phyloP scores from a whole-genome alignment of 2,329 filamentous ascomycete species.

The Nemania serpens region DNA sequence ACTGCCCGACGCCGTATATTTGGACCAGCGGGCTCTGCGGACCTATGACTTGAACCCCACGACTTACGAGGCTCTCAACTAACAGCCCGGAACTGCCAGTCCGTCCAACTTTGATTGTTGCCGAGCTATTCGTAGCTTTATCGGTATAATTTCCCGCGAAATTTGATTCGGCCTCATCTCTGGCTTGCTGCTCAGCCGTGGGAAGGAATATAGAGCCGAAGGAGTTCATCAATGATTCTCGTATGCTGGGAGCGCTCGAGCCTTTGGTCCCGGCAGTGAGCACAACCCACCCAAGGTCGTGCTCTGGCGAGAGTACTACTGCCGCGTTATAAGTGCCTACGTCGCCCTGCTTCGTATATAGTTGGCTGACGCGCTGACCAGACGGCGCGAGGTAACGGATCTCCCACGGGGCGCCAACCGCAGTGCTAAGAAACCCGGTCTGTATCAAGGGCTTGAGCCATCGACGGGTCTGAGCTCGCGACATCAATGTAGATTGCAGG shows the following conservation, averaged over 20 bases:
- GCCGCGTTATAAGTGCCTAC: conserved; percentile 25
- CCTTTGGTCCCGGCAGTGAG: conserved; percentile 18
- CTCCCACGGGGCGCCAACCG: conserved; percentile 39
- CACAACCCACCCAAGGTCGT: conserved; percentile 28
- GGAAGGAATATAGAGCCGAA: conserved; percentile 25
- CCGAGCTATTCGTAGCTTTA: conserved; percentile 21
- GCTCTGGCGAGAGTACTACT: conserved; percentile 26
- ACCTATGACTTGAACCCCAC: conserved; percentile 22
- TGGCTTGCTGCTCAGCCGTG: conserved; percentile 21
- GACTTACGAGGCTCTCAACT: conserved; percentile 12
- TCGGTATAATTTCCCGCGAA: conserved; percentile 22
- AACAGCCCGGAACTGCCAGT: conserved; percentile 11
- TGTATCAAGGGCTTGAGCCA: conserved; percentile 36
- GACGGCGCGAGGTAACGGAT: conserved; percentile 28
- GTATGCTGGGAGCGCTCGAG: conserved; percentile 1
- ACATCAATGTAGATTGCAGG: conserved; percentile 28
- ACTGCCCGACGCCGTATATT: conserved; percentile 20
- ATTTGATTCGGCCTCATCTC: conserved; percentile 15
- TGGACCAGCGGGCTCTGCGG: conserved; percentile 19
- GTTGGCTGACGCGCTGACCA: conserved; percentile 17
- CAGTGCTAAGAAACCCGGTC: conserved; percentile 24
- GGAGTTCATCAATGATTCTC: conserved; percentile 20
- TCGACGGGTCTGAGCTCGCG: conserved; percentile 31
- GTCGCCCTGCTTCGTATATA: conserved; percentile 32
- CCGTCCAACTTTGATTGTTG: conserved; percentile 4